Percentiles rank a stretch among this genome's conserved stretches.
Evolutionary conservation across 169 alveolate genomes (phyloP).

Genomic region (Theileria luwenshuni): DNA sequence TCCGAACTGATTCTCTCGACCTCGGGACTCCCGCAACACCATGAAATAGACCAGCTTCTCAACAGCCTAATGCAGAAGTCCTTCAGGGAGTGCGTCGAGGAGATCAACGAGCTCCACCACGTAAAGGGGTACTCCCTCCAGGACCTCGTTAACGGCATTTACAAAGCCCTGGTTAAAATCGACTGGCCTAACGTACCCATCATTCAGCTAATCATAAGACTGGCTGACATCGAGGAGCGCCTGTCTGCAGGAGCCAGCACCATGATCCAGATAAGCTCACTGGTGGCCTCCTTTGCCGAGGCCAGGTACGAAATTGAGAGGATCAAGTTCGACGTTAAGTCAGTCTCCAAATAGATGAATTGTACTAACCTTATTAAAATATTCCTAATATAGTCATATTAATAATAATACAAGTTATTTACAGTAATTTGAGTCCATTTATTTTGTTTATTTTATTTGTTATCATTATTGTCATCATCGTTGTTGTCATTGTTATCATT

Average conservation of each 20-base stretch:
- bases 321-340: slow-evolving; percentile 70
- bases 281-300: slow-evolving; percentile 83
- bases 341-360: not conserved
- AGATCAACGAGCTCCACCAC: slow-evolving; percentile 72
- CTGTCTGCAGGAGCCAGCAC: slow-evolving; percentile 84
- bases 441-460: too few relatives aligned
- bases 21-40: slow-evolving; percentile 88
- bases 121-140: slow-evolving; percentile 86
- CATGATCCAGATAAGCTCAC: slow-evolving; percentile 78
- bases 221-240: slow-evolving; percentile 85
- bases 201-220: slow-evolving; percentile 74
- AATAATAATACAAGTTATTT: too few relatives aligned
- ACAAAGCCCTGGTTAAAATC: slow-evolving; percentile 74
- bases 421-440: too few relatives aligned
- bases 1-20: slow-evolving; percentile 81
- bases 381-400: not conserved
- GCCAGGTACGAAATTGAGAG: slow-evolving; percentile 79
- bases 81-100: slow-evolving; percentile 80
- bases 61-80: slow-evolving; percentile 72
- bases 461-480: slow-evolving; percentile 10
- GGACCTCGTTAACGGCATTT: slow-evolving; percentile 86
- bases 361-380: not conserved
- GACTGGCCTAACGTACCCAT: slow-evolving; percentile 83
- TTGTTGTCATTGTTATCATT: slow-evolving; percentile 37
- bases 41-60: slow-evolving; percentile 80